Evolutionary conservation across 345 rosid species (phyloP).

Genomic region (Dovyalis caffra): DNA sequence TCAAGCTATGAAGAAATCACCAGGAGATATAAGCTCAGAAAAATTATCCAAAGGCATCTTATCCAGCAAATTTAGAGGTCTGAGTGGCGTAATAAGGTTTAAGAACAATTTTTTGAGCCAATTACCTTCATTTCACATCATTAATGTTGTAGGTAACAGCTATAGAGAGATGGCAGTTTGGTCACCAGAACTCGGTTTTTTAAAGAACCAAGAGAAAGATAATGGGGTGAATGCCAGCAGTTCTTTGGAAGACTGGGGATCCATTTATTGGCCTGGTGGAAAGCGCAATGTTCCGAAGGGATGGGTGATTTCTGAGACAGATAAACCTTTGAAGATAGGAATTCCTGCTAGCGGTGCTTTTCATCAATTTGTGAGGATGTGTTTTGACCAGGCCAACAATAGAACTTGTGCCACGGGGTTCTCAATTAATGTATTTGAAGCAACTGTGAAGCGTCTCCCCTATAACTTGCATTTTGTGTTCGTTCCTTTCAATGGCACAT

Average conservation of each 20-base stretch:
- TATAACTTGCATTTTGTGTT: conserved; percentile 16
- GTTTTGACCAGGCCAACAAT: conserved; percentile 6
- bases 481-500: conserved; percentile 29
- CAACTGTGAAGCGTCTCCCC: conserved; percentile 21
- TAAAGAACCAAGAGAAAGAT: not conserved
- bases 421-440: conserved; percentile 32
- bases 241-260: conserved; percentile 12
- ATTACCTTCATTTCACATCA: conserved; percentile 18
- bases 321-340: conserved; percentile 26
- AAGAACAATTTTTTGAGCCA: conserved; percentile 4
- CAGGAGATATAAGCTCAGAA: not conserved
- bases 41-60: not conserved
- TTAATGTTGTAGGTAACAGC: conserved; percentile 33
- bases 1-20: conserved; percentile 18
- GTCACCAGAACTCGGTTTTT: conserved; percentile 25
- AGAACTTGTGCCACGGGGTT: conserved; percentile 24
- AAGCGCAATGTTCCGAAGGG: conserved; percentile 20
- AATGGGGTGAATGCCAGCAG: not conserved
- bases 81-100: conserved; percentile 28
- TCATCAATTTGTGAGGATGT: conserved; percentile 28
- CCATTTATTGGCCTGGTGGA: conserved; percentile 37
- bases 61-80: conserved; percentile 26
- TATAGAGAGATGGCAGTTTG: conserved; percentile 32
- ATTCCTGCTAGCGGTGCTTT: conserved; percentile 34
- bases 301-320: conserved; percentile 6